Evolutionary conservation across 768 basidiomycete genomes (phyloP).

Genomic region (Lepiota venenata): DNA sequence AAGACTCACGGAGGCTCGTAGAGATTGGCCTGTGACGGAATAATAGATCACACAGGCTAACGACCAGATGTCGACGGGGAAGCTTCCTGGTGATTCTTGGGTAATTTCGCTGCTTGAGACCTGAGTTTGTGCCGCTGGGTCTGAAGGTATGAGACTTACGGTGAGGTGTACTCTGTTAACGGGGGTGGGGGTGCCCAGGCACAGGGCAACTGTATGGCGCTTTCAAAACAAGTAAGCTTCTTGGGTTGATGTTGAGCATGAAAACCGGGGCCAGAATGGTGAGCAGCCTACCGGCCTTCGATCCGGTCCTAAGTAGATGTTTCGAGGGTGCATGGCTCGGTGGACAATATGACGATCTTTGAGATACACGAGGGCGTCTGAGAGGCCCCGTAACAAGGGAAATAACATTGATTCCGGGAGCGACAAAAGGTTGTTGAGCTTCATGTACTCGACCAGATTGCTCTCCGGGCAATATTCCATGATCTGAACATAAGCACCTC

Average conservation of each 20-base stretch:
- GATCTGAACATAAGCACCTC: constrained; percentile 31
- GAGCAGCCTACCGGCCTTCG: constrained; percentile 34
- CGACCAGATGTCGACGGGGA: constrained; percentile 44
- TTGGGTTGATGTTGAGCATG: constrained; percentile 14
- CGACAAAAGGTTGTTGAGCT: constrained; percentile 15
- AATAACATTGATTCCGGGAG: constrained; percentile 34
- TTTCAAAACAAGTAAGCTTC: constrained; percentile 44
- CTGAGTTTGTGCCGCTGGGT: not conserved
- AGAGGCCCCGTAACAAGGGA: constrained; percentile 33
- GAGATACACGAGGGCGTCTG: constrained; percentile 41
- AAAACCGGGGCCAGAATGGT: not conserved
- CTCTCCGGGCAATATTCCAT: constrained; percentile 45
- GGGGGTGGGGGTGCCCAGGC: constrained; percentile 14
- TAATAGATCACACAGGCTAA: constrained; percentile 38
- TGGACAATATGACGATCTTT: constrained; percentile 40
- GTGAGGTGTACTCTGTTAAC: constrained; percentile 28
- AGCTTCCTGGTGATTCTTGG: constrained; percentile 26
- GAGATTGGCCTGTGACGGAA: constrained; percentile 31
- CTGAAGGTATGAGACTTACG: constrained; percentile 26
- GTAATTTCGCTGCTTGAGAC: constrained; percentile 34
- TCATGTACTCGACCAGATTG: constrained; percentile 29
- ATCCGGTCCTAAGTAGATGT: constrained; percentile 36
- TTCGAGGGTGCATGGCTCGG: constrained; percentile 35
- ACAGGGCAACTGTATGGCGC: constrained; percentile 27
- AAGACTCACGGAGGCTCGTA: constrained; percentile 8